Percentiles rank a stretch among this genome's conserved stretches.
Conservation (phyloP, 2,329 filamentous ascomycete genomes). For the Colletotrichum caudatum region DNA sequence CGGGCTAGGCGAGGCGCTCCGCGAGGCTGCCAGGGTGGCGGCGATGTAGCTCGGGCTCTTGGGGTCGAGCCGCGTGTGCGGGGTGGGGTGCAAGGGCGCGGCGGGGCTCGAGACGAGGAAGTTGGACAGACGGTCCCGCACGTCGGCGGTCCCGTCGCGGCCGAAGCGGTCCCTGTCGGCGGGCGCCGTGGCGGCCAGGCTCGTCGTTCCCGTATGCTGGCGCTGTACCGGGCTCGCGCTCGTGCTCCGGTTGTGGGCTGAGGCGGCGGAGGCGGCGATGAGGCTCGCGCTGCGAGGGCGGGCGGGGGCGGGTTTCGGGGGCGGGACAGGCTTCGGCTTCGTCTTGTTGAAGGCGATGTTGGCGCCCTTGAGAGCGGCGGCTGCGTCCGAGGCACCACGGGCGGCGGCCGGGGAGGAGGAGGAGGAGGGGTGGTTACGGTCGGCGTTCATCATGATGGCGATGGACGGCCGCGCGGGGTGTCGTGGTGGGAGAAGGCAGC, state of each 20-base stretch:
- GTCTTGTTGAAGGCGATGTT: constrained; percentile 65
- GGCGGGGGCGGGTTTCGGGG: constrained; percentile 19
- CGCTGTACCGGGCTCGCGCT: constrained; percentile 45
- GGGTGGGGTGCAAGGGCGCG: constrained; percentile 37
- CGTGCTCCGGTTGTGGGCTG: constrained; percentile 49
- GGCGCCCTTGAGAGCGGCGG: constrained; percentile 64
- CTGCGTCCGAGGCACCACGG: constrained; percentile 50
- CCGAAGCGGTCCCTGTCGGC: constrained; percentile 32
- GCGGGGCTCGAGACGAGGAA: constrained; percentile 42
- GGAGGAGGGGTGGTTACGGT: constrained; percentile 45
- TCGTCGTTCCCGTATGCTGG: constrained; percentile 56
- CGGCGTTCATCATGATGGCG: constrained; percentile 32
- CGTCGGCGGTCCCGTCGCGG: constrained; percentile 36
- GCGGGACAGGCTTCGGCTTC: constrained; percentile 39
- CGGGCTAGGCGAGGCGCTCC: constrained; percentile 41
- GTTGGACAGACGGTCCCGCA: constrained; percentile 47
- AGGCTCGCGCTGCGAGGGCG: constrained; percentile 45
- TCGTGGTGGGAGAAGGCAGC: neutral
- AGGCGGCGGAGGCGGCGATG: constrained; percentile 58
- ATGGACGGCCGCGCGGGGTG: constrained; percentile 11
- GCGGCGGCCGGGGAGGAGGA: constrained; percentile 44
- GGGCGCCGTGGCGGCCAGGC: constrained; percentile 44
- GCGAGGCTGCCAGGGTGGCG: constrained; percentile 63
- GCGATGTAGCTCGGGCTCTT: constrained; percentile 72
- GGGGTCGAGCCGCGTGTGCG: constrained; percentile 49